A percentile compares a stretch with the other conserved stretches of the same genome.
phyloP scores from a whole-genome alignment of 1,139 yeast species.

The Geotrichum reessii region DNA sequence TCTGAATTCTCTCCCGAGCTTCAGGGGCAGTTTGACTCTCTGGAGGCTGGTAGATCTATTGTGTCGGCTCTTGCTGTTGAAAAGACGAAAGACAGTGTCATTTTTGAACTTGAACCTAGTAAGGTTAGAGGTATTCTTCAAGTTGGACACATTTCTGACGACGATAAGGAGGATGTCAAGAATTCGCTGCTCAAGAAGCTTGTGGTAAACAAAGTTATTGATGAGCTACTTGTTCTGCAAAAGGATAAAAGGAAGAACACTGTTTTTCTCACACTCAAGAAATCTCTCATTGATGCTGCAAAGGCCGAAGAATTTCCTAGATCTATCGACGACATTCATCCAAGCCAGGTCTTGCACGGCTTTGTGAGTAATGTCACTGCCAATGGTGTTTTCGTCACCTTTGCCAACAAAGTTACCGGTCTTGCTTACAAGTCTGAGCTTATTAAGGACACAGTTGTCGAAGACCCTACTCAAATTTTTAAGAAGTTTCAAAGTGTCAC shows the following conservation, averaged over 20 bases:
- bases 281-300: slow-evolving; percentile 63
- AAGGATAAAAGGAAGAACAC: slow-evolving; percentile 58
- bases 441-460: slow-evolving; percentile 49
- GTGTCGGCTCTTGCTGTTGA: slow-evolving; percentile 62
- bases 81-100: slow-evolving; percentile 58
- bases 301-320: slow-evolving; percentile 51
- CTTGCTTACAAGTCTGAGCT: slow-evolving; percentile 75
- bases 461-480: slow-evolving; percentile 50
- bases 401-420: slow-evolving; percentile 77
- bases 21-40: slow-evolving; percentile 40
- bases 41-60: slow-evolving; percentile 59
- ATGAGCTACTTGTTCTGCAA: slow-evolving; percentile 60
- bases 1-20: slow-evolving; percentile 39
- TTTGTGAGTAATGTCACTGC: slow-evolving; percentile 71
- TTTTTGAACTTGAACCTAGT: slow-evolving; percentile 56
- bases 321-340: slow-evolving; percentile 48
- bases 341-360: slow-evolving; percentile 48
- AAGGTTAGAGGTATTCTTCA: slow-evolving; percentile 66
- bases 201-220: slow-evolving; percentile 66
- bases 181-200: slow-evolving; percentile 75
- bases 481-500: slow-evolving; percentile 59
- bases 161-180: slow-evolving; percentile 70
- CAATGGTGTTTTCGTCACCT: slow-evolving; percentile 76
- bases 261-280: slow-evolving; percentile 58
- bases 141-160: slow-evolving; percentile 71